A percentile compares a stretch with the other conserved stretches of the same genome.
Evolutionary conservation across 2,329 filamentous ascomycete genomes (phyloP).

Genomic region (Phaeomoniella chlamydospora): DNA sequence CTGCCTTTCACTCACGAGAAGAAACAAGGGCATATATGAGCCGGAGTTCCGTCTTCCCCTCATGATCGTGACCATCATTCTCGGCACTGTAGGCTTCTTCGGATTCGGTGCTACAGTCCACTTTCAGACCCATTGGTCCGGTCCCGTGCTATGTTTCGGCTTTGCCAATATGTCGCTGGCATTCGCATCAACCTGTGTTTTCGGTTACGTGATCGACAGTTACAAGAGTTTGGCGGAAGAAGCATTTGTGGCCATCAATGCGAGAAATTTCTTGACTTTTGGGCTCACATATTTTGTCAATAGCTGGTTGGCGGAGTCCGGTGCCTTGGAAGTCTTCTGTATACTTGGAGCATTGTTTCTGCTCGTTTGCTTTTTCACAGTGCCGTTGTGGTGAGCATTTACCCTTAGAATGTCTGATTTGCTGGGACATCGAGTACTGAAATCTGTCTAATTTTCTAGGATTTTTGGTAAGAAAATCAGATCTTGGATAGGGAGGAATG

Average conservation of each 20-base stretch:
- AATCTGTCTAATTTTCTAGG: slow-evolving; percentile 9
- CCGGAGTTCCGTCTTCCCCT: slow-evolving; percentile 28
- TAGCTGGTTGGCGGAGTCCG: slow-evolving; percentile 17
- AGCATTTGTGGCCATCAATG: slow-evolving; percentile 37
- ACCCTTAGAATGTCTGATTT: not conserved
- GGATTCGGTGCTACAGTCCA: slow-evolving; percentile 32
- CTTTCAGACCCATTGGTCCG: slow-evolving; percentile 31
- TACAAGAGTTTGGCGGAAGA: slow-evolving; percentile 32
- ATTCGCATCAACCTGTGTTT: slow-evolving; percentile 32
- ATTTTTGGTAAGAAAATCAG: slow-evolving; percentile 33
- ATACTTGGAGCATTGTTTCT: slow-evolving; percentile 28
- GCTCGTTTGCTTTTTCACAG: slow-evolving; percentile 28
- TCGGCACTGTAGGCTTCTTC: slow-evolving; percentile 31
- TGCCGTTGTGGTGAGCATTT: slow-evolving; percentile 25
- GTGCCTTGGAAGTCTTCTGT: slow-evolving; percentile 17
- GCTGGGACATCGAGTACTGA: too few species aligned
- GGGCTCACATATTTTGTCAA: slow-evolving; percentile 26
- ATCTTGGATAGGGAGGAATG: slow-evolving; percentile 26
- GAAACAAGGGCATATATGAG: slow-evolving; percentile 26
- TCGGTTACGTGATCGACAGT: slow-evolving; percentile 36
- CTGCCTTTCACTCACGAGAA: slow-evolving; percentile 19
- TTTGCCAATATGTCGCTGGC: slow-evolving; percentile 34
- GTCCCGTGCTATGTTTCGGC: slow-evolving; percentile 33
- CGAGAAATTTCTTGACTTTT: slow-evolving; percentile 32
- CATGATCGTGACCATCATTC: slow-evolving; percentile 23